Base-by-base conservation (phyloP, 2,329 filamentous ascomycete genomes). In the Pseudogymnoascus sp. region DNA sequence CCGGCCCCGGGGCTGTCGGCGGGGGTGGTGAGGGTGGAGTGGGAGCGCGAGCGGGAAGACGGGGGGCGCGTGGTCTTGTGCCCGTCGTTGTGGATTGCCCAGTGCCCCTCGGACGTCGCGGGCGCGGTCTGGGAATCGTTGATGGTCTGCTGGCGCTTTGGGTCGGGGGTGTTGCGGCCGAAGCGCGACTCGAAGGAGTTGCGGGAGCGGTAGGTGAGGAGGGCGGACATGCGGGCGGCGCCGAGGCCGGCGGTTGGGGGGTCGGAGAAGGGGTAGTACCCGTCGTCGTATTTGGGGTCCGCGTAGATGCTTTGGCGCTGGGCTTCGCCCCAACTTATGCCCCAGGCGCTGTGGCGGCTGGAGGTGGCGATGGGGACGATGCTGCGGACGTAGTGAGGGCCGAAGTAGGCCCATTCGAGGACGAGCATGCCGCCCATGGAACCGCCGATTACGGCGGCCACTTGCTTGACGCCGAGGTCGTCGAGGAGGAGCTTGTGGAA, bases 121-220 rank as follows among this genome's bases (percentile, higher is more conserved):
- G 74, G 76, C 11, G 84, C 80, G 19, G 83, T 80, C 39, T 83
- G 80, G 6, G 80, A 78, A 63, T 87, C 88, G 66, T 90, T 89
- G 70, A 96, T 96, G 52, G 87, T 91, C 74, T 96, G 91, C 63
- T 86, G 83, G 72, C 88, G 90, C 5, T 89, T 88, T 0, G 92
- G 85, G 72, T 97, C 92, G 0, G 92, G 92, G 2, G 85, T 93
- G 73, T 97, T 97, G 63, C 94, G 86, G 16, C 94, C 94, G 72
- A 99, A 99, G 4, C 94, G 87, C 16, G 92, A 86, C 78, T 99
- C 94, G 69, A 99, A 99, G 0, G 94, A 97, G 76, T 99, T 93
- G 60, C 94, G 90, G 73, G 92, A 97, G 68, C 94, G 87, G 77
- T 99, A 99, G 6, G 94, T 99, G 69, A 99, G 80, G 38, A 99